Conservation (phyloP, 192 early-diverging fungal species). For the Rhizoclosmatium globosum region DNA sequence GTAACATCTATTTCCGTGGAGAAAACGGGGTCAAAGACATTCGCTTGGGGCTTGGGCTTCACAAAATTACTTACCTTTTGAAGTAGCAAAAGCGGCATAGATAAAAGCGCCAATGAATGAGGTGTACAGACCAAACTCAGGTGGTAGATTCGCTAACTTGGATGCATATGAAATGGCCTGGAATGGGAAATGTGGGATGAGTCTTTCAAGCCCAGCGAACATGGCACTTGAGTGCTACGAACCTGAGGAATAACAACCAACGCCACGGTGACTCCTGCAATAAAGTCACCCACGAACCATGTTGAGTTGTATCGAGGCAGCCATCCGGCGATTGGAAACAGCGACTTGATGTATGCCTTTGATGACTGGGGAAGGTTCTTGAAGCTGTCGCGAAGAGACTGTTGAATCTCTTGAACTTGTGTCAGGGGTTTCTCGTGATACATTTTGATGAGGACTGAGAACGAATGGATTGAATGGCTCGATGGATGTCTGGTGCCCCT, state of each 20-base stretch:
- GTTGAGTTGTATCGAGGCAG: constrained; percentile 64
- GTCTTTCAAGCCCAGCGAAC: neutral
- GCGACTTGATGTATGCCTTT: constrained; percentile 15
- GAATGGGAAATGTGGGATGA: too few species aligned
- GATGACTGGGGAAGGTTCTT: neutral
- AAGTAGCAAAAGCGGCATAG: constrained; percentile 77
- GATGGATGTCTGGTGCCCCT: too few species aligned
- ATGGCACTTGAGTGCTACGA: neutral
- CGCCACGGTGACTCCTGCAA: constrained; percentile 77
- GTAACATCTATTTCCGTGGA: constrained; percentile 55
- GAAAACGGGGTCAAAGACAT: too few species aligned
- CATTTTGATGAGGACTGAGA: too few species aligned
- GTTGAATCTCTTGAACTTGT: too few species aligned
- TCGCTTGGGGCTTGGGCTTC: too few species aligned
- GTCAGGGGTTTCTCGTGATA: too few species aligned
- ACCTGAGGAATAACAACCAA: constrained; percentile 77
- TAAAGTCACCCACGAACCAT: constrained; percentile 74
- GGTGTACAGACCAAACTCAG: constrained; percentile 80
- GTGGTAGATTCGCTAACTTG: constrained; percentile 76
- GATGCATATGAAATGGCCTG: constrained; percentile 68
- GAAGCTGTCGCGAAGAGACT: neutral
- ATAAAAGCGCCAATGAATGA: constrained; percentile 72
- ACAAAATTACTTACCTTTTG: constrained; percentile 54
- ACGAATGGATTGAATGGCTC: too few species aligned
- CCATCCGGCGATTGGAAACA: constrained; percentile 63